Base-by-base conservation (phyloP, 371 early-diverging fungal genomes). In the Mortierella polycephala region DNA sequence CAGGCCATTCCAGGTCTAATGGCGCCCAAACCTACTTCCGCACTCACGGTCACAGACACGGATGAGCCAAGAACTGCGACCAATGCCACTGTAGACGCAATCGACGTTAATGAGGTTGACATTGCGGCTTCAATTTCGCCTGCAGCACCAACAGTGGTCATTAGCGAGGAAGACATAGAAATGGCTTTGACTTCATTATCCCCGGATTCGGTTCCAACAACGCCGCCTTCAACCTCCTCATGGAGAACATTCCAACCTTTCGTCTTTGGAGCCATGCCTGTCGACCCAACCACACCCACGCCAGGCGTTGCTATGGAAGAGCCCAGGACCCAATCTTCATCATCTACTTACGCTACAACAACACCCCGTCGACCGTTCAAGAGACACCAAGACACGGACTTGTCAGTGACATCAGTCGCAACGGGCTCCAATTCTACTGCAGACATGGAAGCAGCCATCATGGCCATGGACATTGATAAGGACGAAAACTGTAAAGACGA, bases 391-490 rank as follows among this genome's bases (percentile, higher is more conserved):
- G 74, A 68, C 45, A 56, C 56, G 14, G 68, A 67, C 57, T 20
- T 58, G 37, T 30, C 30, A 30, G 30, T 30, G 30, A 30, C 30
- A 30, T 30, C 30, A 30, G 30, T 30, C 30, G 30, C 30, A 30
- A 30, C 30, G 4, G 30, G 30, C 30, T 1, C 30, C 30, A 30
- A 30, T 30, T 30, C 30, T 30, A 62, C 67, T 3, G 16, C 62
- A 7, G 62, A 72, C 14, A 62, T 72, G 30, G 72, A 72, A 23
- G 40, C 62, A 7, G 53, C 67, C 0, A 62, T 66, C 30, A 62
- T 72, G 46, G 61, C 66, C 11, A 60, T 72, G 61, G 67, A 72
- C 16, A 60, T 71, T 60, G 66, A 71, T 39, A 49, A 51, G 52
- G 71, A 62, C 7, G 30, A 30, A n/a, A n/a, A n/a, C n/a, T n/a